A percentile compares a stretch with the other conserved stretches of the same genome.
Evolutionary conservation across 2,329 filamentous ascomycete genomes (phyloP).

Genomic region (Exserohilum rostratum): DNA sequence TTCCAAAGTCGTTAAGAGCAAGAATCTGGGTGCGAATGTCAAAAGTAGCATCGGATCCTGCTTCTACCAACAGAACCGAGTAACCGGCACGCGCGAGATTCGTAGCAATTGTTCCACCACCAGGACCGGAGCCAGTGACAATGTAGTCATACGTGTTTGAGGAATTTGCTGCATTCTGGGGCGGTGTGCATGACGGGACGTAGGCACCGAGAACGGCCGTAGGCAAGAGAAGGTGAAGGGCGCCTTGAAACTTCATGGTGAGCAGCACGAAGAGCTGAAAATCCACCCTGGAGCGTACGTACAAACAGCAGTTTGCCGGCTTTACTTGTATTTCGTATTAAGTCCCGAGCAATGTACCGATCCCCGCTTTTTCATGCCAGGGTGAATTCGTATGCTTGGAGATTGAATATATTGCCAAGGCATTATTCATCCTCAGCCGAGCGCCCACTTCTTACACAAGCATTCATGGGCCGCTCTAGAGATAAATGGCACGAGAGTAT

Average conservation of each 20-base stretch:
- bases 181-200: constrained; percentile 6
- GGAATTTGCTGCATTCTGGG: constrained; percentile 6
- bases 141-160: constrained; percentile 45
- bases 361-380: not conserved
- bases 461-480: not conserved
- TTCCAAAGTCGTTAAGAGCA: constrained; percentile 50
- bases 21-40: constrained; percentile 56
- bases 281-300: not conserved
- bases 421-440: not conserved
- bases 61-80: constrained; percentile 63
- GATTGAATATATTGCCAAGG: not conserved
- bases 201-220: not conserved
- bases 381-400: not conserved
- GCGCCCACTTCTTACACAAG: not conserved
- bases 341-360: not conserved
- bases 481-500: no score
- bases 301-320: not conserved
- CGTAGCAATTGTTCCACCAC: constrained; percentile 44
- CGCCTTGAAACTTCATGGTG: not conserved
- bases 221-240: not conserved
- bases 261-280: not conserved
- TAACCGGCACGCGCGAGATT: constrained; percentile 62
- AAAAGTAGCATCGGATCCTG: constrained; percentile 58
- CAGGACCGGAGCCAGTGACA: constrained; percentile 58
- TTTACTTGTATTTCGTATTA: not conserved